phyloP scores from a whole-genome alignment of 108 stramenopile genomes.

The Fragilaria crotonensis region DNA sequence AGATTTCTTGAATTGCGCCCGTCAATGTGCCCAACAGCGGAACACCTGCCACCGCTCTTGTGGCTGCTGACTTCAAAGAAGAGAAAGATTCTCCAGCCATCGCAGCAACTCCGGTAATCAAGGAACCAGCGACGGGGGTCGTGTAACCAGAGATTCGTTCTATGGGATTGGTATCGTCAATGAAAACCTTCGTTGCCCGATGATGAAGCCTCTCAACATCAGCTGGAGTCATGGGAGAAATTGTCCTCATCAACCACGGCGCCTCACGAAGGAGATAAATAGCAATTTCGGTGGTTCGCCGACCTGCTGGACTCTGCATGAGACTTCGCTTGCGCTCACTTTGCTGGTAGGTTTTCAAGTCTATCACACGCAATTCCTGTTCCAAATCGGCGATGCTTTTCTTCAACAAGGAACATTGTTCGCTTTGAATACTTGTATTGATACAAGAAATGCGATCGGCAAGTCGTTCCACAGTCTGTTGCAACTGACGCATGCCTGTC shows the following conservation, averaged over 20 bases:
- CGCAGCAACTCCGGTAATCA: slow-evolving; percentile 32
- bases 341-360: slow-evolving; percentile 10
- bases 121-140: slow-evolving; percentile 14
- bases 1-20: slow-evolving; percentile 1
- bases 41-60: slow-evolving; percentile 21
- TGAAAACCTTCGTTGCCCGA: slow-evolving; percentile 2
- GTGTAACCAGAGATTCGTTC: slow-evolving; percentile 11
- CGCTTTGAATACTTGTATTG: slow-evolving; percentile 18
- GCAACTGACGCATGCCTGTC: slow-evolving; percentile 47
- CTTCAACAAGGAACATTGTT: slow-evolving; percentile 22
- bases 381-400: slow-evolving; percentile 28
- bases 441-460: slow-evolving; percentile 37
- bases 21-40: slow-evolving; percentile 25
- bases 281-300: slow-evolving; percentile 16
- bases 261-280: slow-evolving; percentile 18
- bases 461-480: slow-evolving; percentile 53
- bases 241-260: slow-evolving; percentile 36
- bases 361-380: slow-evolving; percentile 24
- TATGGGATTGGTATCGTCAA: slow-evolving; percentile 15
- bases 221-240: slow-evolving; percentile 14
- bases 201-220: slow-evolving; percentile 13
- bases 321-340: slow-evolving; percentile 16
- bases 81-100: slow-evolving; percentile 29
- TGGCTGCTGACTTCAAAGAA: slow-evolving; percentile 21
- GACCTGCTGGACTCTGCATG: slow-evolving; percentile 18